These are phyloP conservation scores for Phytophthora podocarpi DNA, from an alignment of 352 stramenopile species.

Conservation along the genomic window DNA sequence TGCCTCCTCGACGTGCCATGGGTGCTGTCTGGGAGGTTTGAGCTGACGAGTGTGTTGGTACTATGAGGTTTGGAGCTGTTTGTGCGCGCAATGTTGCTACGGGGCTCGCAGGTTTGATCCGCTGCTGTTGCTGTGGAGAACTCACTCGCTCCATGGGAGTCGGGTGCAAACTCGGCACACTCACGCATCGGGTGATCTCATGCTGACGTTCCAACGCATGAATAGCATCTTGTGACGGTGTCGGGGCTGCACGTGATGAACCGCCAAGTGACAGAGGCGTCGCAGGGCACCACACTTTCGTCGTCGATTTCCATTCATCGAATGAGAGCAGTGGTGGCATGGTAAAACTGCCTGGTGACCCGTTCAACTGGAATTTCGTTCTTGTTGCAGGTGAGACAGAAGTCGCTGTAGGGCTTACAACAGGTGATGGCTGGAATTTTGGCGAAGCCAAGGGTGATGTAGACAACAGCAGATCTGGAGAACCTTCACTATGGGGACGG, in stretches of 20 bases:
- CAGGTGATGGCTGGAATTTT: constrained; percentile 3
- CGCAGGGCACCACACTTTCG: constrained; percentile 50
- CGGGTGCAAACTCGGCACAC: constrained; percentile 58
- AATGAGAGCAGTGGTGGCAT: constrained; percentile 43
- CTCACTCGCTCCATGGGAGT: constrained; percentile 62
- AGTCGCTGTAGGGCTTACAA: neutral
- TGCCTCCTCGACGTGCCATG: constrained; percentile 12
- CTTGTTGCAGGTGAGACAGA: constrained; percentile 7
- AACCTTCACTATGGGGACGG: constrained; percentile 5
- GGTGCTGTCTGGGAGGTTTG: neutral
- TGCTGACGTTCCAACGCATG: constrained; percentile 24
- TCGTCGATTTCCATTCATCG: constrained; percentile 66
- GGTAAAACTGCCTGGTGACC: neutral
- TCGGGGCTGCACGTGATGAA: constrained; percentile 24
- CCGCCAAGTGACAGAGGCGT: constrained; percentile 20
- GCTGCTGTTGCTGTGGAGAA: constrained; percentile 26
- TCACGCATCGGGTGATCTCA: constrained; percentile 57
- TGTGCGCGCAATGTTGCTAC: neutral
- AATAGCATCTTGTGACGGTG: constrained; percentile 41
- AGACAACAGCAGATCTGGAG: neutral
- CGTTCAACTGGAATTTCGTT: neutral
- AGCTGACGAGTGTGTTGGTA: neutral
- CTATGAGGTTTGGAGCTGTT: constrained; percentile 10
- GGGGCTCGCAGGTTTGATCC: neutral
- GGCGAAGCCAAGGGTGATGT: neutral